A percentile compares a stretch with the other conserved stretches of the same genome.
phyloP scores from a whole-genome alignment of 1,284 basidiomycete species.

The Microbotryum violaceum region DNA sequence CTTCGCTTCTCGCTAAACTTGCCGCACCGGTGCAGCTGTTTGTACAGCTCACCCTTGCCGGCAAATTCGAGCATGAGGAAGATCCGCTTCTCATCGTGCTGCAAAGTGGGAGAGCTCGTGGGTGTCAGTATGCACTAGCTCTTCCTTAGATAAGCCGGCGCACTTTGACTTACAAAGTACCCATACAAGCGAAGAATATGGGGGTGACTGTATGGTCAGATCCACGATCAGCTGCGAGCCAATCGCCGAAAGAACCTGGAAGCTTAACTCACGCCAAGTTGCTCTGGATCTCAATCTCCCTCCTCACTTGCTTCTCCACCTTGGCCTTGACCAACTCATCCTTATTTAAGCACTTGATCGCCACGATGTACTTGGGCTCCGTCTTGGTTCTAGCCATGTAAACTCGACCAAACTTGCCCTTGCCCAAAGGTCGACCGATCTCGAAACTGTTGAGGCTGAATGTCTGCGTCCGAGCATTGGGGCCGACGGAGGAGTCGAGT shows the following conservation, averaged over 20 bases:
- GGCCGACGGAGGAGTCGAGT: neutral
- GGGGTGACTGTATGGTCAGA: constrained; percentile 59
- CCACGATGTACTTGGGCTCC: constrained; percentile 84
- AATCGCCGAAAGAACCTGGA: neutral
- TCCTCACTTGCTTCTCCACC: constrained; percentile 86
- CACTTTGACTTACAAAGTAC: constrained; percentile 54
- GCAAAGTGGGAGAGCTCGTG: no score
- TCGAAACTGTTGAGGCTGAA: constrained; percentile 84
- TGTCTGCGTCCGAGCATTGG: constrained; percentile 39
- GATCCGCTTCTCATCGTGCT: constrained; percentile 90
- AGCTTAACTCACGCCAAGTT: constrained; percentile 57
- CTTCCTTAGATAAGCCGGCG: neutral
- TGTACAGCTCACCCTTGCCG: constrained; percentile 91
- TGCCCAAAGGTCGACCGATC: constrained; percentile 90
- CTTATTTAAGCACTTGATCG: constrained; percentile 96
- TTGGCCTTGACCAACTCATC: constrained; percentile 80
- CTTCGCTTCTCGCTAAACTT: constrained; percentile 80
- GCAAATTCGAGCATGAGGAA: constrained; percentile 97
- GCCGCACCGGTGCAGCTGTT: constrained; percentile 77
- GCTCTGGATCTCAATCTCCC: constrained; percentile 98
- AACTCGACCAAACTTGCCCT: constrained; percentile 97
- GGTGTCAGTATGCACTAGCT: neutral
- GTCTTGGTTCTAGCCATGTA: constrained; percentile 94
- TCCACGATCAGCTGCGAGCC: neutral
- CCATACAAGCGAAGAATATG: constrained; percentile 89